Evolutionary conservation across 2,329 filamentous ascomycete genomes (phyloP).

Genomic region (Pestalotiopsis sp.): DNA sequence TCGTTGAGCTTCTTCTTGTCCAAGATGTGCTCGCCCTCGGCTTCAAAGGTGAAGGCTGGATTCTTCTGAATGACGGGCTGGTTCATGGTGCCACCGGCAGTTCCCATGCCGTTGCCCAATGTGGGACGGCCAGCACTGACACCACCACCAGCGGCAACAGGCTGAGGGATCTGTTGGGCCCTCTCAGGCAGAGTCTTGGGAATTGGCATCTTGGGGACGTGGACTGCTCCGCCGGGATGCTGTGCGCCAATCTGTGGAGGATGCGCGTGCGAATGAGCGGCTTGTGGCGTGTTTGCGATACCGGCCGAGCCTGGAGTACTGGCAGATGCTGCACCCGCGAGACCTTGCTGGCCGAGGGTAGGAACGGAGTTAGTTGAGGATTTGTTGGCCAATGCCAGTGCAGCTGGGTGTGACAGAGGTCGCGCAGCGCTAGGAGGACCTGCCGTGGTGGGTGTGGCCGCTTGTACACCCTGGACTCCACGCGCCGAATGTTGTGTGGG

Average conservation of each 20-base stretch:
- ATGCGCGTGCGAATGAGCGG: conserved; percentile 50
- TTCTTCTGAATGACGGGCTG: conserved; percentile 84
- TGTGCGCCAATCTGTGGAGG: conserved; percentile 33
- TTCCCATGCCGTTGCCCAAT: conserved; percentile 75
- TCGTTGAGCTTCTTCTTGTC: conserved; percentile 98
- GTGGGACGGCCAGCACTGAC: conserved; percentile 76
- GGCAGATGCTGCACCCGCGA: conserved; percentile 25
- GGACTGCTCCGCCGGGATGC: conserved; percentile 37
- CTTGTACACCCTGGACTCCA: conserved; percentile 51
- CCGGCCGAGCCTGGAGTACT: conserved; percentile 28
- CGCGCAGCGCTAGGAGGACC: conserved; percentile 21
- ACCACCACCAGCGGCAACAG: conserved; percentile 71
- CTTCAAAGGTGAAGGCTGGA: conserved; percentile 84
- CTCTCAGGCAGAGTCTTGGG: conserved; percentile 75
- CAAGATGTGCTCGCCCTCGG: conserved; percentile 89
- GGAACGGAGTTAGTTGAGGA: conserved; percentile 15
- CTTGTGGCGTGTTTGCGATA: conserved; percentile 32
- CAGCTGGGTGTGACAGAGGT: conserved; percentile 30
- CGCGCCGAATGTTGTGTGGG: conserved; percentile 52
- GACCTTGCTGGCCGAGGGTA: conserved; percentile 24
- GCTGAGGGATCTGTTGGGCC: conserved; percentile 70
- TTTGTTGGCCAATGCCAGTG: conserved; percentile 32
- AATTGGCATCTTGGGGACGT: conserved; percentile 74
- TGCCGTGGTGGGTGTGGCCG: conserved; percentile 17
- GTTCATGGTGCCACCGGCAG: conserved; percentile 79